Evolutionary conservation across 2,329 filamentous ascomycete genomes (phyloP).

Genomic region (Orbilia ellipsospora): DNA sequence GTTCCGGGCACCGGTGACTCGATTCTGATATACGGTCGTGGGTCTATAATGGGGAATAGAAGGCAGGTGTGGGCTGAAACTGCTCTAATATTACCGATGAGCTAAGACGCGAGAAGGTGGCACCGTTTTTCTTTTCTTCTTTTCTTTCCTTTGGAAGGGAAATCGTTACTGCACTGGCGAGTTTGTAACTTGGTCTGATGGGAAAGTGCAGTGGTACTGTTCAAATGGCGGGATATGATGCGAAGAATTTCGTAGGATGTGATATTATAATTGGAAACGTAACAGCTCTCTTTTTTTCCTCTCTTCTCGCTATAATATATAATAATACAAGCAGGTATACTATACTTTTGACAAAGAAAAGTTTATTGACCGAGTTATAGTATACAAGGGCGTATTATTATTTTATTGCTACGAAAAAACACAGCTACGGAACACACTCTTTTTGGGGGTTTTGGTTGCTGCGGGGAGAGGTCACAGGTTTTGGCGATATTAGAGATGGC

Average conservation of each 20-base stretch:
- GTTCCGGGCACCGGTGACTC: conserved; percentile 27
- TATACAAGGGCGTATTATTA: conserved; percentile 45
- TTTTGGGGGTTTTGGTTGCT: background rate
- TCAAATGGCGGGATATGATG: conserved; percentile 4
- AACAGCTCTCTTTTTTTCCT: conserved; percentile 11
- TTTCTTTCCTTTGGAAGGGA: background rate
- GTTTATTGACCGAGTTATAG: conserved; percentile 40
- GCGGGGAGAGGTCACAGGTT: conserved; percentile 29
- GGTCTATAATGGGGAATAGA: conserved; percentile 30
- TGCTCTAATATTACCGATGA: conserved; percentile 53
- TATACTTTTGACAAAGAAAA: conserved; percentile 49
- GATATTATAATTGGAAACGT: conserved; percentile 22
- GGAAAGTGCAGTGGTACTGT: background rate
- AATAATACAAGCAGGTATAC: conserved; percentile 54
- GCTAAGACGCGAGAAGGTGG: conserved; percentile 43
- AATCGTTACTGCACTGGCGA: background rate
- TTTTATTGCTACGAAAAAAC: conserved; percentile 19
- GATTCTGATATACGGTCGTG: conserved; percentile 42
- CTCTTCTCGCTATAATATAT: conserved; percentile 10
- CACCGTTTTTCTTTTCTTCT: conserved; percentile 15
- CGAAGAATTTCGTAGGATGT: conserved; percentile 16
- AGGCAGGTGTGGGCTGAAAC: conserved; percentile 36
- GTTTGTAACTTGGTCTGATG: background rate
- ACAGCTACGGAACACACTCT: background rate
- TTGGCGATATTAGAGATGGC: conserved; percentile 52